Evolutionary conservation across 164 flowering plant species (phyloP), one percentile per base, ranked within the genome.

Genomic region (Macadamia tetraphylla): DNA sequence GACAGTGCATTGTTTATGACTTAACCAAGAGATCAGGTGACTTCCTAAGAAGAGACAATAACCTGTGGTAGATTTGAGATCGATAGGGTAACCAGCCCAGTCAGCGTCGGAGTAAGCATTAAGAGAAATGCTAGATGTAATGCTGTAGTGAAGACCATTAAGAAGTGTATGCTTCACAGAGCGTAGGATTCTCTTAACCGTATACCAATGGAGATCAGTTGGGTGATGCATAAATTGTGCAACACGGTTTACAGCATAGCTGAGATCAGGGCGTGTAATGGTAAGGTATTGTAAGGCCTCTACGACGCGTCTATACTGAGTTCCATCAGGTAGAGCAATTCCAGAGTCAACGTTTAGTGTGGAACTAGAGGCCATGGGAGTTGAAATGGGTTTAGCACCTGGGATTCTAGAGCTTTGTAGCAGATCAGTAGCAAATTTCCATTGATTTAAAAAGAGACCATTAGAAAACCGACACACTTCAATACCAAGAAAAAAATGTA

Each of bases 401-500:
- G 2, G 7, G 71, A 73, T 73, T 0, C 58, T 9, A 3, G 56
- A 29, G 0, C 43, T 30, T 11, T 23, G 6, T 7, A 73, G 64
- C 57, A 73, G 48, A 48, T 68, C 68, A 12, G 46, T 30, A 40
- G 63, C 58, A 15, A 62, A 67, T 0, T 31, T 30, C 3, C 63
- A 1, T 67, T 72, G 75, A 58, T 62, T 60, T 44, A 72, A 71
- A 1, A 67, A 29, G 3, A 72, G 1, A 29, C 75, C 70, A 61
- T 68, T 23, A 23, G 58, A 3, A 29, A 6, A 23, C 43, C 23
- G 10, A 59, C 51, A 8, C 53, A 67, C 74, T 32, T 75, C 71
- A 5, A 70, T 67, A 70, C 77, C 74, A 0, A 74, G 66, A 65
- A 70, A 70, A 58, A 46, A 65, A 9, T 35, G 13, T 6, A 74